A percentile compares a stretch with the other conserved stretches of the same genome.
These are phyloP conservation scores for Lagenidium sp. DNA, from an alignment of 352 stramenopile genomes.

Conservation along the genomic window DNA sequence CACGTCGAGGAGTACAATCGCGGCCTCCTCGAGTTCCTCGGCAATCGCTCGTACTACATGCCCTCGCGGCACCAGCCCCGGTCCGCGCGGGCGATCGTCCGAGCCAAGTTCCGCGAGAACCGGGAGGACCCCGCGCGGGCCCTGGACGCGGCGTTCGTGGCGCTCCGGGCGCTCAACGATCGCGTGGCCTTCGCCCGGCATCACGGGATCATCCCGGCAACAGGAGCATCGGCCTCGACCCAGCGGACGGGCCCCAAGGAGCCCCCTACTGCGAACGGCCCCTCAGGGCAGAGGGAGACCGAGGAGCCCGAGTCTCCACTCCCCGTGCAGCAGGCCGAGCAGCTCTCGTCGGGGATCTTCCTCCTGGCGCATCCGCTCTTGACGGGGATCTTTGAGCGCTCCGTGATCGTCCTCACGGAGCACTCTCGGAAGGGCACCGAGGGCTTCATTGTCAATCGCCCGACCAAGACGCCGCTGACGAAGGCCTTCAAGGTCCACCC, in stretches of 20 bases:
- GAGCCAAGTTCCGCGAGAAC: slow-evolving; percentile 31
- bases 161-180: slow-evolving; percentile 48
- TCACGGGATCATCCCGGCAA: slow-evolving; percentile 13
- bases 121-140: slow-evolving; percentile 1
- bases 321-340: slow-evolving; percentile 6
- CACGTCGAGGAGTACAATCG: slow-evolving; percentile 62
- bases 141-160: slow-evolving; percentile 59
- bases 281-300: no score
- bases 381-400: slow-evolving; percentile 56
- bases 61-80: slow-evolving; percentile 26
- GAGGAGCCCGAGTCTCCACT: background rate
- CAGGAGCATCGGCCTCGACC: background rate
- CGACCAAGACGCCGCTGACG: slow-evolving; percentile 39
- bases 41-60: slow-evolving; percentile 56
- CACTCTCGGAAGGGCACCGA: slow-evolving; percentile 46
- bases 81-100: slow-evolving; percentile 29
- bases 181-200: slow-evolving; percentile 33
- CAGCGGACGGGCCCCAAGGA: background rate
- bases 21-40: slow-evolving; percentile 34
- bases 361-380: slow-evolving; percentile 67
- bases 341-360: slow-evolving; percentile 44
- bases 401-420: slow-evolving; percentile 67
- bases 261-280: slow-evolving; percentile 7
- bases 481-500: slow-evolving; percentile 53
- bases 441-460: slow-evolving; percentile 71